Base-by-base conservation (phyloP, 73 alveolate species). In the Paramecium caudatum region DNA sequence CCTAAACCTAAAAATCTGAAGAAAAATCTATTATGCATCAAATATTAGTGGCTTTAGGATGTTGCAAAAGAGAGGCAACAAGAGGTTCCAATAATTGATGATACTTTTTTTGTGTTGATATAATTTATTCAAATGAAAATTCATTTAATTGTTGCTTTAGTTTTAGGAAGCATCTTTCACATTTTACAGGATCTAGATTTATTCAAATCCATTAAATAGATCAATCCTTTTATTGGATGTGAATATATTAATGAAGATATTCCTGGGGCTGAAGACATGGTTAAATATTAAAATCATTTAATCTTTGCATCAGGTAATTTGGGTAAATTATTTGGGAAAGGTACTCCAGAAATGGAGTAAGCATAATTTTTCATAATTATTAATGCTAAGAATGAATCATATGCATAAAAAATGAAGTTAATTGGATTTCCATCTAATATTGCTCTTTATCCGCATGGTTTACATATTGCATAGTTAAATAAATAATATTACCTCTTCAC, bases 11-110 rank as follows among this genome's bases (percentile, higher is more conserved):
- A 7, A 27, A 55, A 55, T 55, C 80, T 23, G 43, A 36, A 10
- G 16, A 45, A 13, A 25, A 62, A 13, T 86, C 93, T 2, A 63
- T 86, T 78, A 41, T 86, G 46, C 61, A 86, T 21, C 61, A 50
- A 63, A 27, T 86, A 33, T 41, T 86, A 23, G 68, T 86, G 9
- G 93, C 93, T 4, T 63, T 86, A 43, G 93, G 93, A 12, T 86
- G 93, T 43, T 47, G 61, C 46, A 86, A 70, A 19, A 86, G 93
- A 65, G 93, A 86, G 37, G n/a, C n/a, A n/a, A n/a, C n/a, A n/a
- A n/a, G n/a, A n/a, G n/a, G 39, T 36, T 41, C 50, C 50, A 41
- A n/a, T n/a, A n/a, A n/a, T n/a, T n/a, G n/a, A 55, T 27, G 7
- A 55, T 55, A 55, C 80, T 55, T 49, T 5, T 27, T 23, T 25